Evolutionary conservation across 306 rosid genomes (phyloP), one percentile per base, ranked within the genome.

Genomic region (Vigna trinervia): DNA sequence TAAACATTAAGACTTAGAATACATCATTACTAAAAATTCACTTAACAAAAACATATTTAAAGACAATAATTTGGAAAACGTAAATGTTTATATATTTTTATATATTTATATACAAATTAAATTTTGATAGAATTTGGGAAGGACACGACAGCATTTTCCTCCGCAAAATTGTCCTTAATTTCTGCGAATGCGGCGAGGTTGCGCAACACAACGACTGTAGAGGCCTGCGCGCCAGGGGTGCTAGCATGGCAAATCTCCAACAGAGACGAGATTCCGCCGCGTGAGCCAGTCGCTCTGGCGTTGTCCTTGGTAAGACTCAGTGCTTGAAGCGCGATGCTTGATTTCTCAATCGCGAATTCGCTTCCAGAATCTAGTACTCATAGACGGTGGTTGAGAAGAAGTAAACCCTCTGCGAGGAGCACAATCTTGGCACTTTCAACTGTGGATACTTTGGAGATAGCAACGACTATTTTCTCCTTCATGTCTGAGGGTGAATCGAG

Each of bases 261-360:
- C 26, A 95, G 90, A n/a, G 97, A 90, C 12, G 93, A 84, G 84
- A 95, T 82, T 64, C 97, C 97, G 26, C 97, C 97, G 69, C 97
- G 82, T 7, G 93, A 94, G 12, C 96, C 93, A 46, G 90, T 88
- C 1, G 97, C 93, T 20, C 93, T 84, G 0, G 97, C 98, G 78
- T 95, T 92, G 50, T 95, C 97, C 34, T 84, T 92, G 0, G 90
- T 81, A 17, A 83, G 70, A 46, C 89, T 95, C 80, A 95, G 68
- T 1, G 91, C 87, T 50, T 86, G 90, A 8, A 95, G 96, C n/a
- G 93, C 84, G 28, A 95, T 30, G 74, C 97, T 90, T 0, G 98
- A 89, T 59, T 86, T 92, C 77, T 95, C 96, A 57, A 83, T 90
- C 0, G 92, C 87, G 32, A 92, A 89, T 4, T 89, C 92, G 65